Evolutionary conservation across 495 filamentous ascomycete species (phyloP), one percentile per base, ranked within the genome.

Genomic region (Penicillium atrosanguineum): DNA sequence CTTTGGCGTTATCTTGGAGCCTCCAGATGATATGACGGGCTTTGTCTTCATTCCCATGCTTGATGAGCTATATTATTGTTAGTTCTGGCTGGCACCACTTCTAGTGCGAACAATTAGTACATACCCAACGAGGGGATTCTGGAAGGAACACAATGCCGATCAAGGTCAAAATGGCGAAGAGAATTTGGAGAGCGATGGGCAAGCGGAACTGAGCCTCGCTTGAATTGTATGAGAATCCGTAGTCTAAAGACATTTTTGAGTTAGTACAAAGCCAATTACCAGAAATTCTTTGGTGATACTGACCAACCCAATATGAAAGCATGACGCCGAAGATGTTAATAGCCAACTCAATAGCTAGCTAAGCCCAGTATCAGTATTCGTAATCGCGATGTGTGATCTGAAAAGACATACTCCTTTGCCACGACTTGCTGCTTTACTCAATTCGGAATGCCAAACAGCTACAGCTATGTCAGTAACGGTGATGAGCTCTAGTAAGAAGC

Each of bases 351-450:
- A 87, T 78, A 38, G 67, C 67, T 36, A 70, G 55, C 67, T 70
- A n/a, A n/a, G 41, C 29, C 3, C n/a, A 12, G 21, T 3, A 21
- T 63, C 42, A 64, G 45, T 14, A 40, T 23, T 28, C 26, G 18
- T 3, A 14, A 26, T 38, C 41, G 15, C 23, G 15, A 9, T 38
- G 7, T 46, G 18, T 29, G 23, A 28, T 8, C 25, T n/a, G 9
- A 2, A 18, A 18, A 14, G 18, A 59, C 83, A 63, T 47, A 86
- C 79, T 31, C 85, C 73, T 61, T 82, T 81, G 41, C 86, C 86
- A 62, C 85, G 76, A 70, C 79, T 82, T 14, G 74, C 71, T 14
- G 79, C 79, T 54, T 84, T 82, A 12, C 81, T 83, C 7, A 83
- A 79, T 50, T 82, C 79, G 28, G 75, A 74, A 59, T 79, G 78